Evolutionary conservation across 805 yeast species (phyloP).

Genomic region (Candida maltosa): DNA sequence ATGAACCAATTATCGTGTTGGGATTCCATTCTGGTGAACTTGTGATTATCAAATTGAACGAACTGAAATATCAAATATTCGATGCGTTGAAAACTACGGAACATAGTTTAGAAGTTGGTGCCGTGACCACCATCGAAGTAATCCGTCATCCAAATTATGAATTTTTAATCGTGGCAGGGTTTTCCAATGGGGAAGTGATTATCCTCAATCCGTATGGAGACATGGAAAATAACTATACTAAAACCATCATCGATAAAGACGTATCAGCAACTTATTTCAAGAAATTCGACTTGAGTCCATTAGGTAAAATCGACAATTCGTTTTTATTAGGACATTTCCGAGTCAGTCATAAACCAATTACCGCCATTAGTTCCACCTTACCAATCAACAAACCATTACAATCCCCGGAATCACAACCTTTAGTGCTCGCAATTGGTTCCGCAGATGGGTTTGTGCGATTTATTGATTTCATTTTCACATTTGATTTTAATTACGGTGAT

Average conservation of each 20-base stretch:
- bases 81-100: constrained; percentile 22
- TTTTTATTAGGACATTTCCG: constrained; percentile 55
- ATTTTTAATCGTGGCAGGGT: constrained; percentile 53
- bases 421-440: constrained; percentile 48
- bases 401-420: constrained; percentile 21
- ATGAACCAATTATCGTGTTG: constrained; percentile 46
- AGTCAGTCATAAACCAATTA: constrained; percentile 57
- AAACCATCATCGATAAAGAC: constrained; percentile 23
- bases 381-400: constrained; percentile 3
- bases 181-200: constrained; percentile 58
- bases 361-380: constrained; percentile 37
- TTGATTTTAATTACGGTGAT: constrained; percentile 24
- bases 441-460: constrained; percentile 65
- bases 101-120: constrained; percentile 6
- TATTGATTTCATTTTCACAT: constrained; percentile 45
- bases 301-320: constrained; percentile 11
- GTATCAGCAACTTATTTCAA: constrained; percentile 33
- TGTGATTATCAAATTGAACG: constrained; percentile 53
- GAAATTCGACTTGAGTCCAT: constrained; percentile 32
- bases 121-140: constrained; percentile 22
- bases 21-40: constrained; percentile 72
- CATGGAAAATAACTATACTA: constrained; percentile 10
- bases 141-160: constrained; percentile 34
- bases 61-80: constrained; percentile 42
- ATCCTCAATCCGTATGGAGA: constrained; percentile 38